Conservation (phyloP, 75 land plant species). For the Cunninghamia lanceolata region DNA sequence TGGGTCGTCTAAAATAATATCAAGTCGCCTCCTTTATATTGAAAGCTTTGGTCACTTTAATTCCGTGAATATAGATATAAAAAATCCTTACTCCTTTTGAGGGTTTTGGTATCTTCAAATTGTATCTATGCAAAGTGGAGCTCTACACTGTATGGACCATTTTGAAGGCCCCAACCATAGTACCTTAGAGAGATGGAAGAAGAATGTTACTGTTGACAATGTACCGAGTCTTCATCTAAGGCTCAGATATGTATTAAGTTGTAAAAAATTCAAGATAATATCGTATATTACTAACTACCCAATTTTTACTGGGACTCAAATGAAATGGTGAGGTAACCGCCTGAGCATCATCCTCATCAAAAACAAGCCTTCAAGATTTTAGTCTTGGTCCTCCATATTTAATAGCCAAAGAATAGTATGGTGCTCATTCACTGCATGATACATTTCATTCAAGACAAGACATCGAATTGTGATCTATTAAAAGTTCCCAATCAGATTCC, state of each 20-base stretch:
- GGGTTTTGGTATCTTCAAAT: constrained; percentile 9
- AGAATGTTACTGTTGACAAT: background rate
- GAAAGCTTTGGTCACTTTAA: constrained; percentile 10
- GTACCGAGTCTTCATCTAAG: background rate
- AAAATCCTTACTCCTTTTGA: constrained; percentile 30
- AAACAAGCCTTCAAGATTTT: background rate
- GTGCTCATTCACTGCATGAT: too few relatives aligned
- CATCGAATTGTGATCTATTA: too few relatives aligned
- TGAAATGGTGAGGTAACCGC: background rate
- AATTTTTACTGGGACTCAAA: background rate
- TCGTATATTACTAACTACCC: background rate
- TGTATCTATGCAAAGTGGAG: constrained; percentile 12
- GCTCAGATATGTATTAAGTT: background rate
- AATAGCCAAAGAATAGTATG: constrained; percentile 2
- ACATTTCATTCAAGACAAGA: too few relatives aligned
- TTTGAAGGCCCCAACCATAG: background rate
- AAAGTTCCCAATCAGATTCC: too few relatives aligned
- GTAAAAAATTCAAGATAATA: background rate
- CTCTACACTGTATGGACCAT: constrained; percentile 4
- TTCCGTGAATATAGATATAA: constrained; percentile 25
- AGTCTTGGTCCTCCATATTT: constrained; percentile 13
- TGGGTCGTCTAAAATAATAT: too few relatives aligned
- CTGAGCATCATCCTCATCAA: background rate
- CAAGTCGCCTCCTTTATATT: constrained; percentile 8
- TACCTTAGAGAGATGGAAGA: constrained; percentile 1